phyloP scores from a whole-genome alignment of 2,329 filamentous ascomycete genomes.

The Sarocladium brachiariae region DNA sequence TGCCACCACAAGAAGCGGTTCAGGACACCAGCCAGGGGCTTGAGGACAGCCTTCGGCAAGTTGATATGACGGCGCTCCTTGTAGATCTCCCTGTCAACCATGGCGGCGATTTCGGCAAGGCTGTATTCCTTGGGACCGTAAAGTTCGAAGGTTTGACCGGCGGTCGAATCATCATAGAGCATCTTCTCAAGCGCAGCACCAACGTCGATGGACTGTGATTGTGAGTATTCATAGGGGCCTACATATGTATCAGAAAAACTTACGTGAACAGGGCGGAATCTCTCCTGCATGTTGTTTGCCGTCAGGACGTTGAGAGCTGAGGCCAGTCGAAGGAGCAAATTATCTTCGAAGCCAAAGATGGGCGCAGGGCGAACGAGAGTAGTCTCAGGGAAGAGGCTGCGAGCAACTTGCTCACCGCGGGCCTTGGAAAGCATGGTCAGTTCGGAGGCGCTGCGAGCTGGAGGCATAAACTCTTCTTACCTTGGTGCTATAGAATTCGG shows the following conservation, averaged over 20 bases:
- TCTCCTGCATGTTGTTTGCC: constrained; percentile 88
- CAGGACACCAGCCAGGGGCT: constrained; percentile 65
- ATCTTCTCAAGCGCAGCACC: constrained; percentile 84
- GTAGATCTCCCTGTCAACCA: constrained; percentile 89
- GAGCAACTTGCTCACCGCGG: constrained; percentile 73
- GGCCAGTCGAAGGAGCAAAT: constrained; percentile 79
- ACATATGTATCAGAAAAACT: constrained; percentile 18
- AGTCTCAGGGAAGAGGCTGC: constrained; percentile 90
- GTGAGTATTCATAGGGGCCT: neutral
- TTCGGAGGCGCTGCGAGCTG: no score
- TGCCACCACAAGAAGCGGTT: constrained; percentile 90
- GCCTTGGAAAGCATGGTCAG: no score
- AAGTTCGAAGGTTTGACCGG: constrained; percentile 86
- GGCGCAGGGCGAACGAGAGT: constrained; percentile 93
- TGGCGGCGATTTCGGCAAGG: constrained; percentile 73
- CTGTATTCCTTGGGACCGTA: constrained; percentile 92
- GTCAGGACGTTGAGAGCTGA: constrained; percentile 76
- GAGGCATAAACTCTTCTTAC: constrained; percentile 32
- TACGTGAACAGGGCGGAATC: constrained; percentile 87
- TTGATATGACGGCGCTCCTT: constrained; percentile 89
- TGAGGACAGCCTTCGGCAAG: constrained; percentile 72
- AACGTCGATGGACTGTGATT: constrained; percentile 73
- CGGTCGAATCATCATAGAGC: constrained; percentile 84
- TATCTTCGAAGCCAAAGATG: constrained; percentile 92
- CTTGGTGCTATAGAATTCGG: constrained; percentile 90